Conservation (phyloP, 2,329 filamentous ascomycete species). For the Colletotrichum paranaense region DNA sequence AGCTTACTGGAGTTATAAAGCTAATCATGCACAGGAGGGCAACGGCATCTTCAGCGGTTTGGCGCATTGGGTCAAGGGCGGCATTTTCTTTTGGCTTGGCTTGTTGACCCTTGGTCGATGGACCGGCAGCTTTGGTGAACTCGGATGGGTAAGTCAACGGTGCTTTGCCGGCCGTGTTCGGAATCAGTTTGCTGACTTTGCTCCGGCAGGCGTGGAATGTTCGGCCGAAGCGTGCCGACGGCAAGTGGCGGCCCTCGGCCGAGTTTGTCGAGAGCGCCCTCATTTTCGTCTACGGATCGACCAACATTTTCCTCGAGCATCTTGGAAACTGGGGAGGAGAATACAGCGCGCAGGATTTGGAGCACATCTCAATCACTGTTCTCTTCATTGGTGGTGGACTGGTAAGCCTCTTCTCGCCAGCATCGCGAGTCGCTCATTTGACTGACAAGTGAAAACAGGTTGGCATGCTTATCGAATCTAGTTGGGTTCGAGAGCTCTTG, state of each 20-base stretch:
- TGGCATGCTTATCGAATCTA: constrained; percentile 88
- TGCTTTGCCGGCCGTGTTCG: background rate
- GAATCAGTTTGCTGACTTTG: constrained; percentile 27
- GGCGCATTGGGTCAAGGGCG: constrained; percentile 94
- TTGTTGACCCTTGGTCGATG: constrained; percentile 88
- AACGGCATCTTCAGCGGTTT: constrained; percentile 81
- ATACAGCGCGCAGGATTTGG: constrained; percentile 85
- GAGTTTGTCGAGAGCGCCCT: constrained; percentile 92
- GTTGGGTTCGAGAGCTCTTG: constrained; percentile 73
- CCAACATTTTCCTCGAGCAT: constrained; percentile 94
- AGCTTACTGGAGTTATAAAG: background rate
- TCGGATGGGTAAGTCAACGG: constrained; percentile 76
- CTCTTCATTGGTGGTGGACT: constrained; percentile 94
- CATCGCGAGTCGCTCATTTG: background rate
- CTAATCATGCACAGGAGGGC: constrained; percentile 64
- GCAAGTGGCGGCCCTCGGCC: constrained; percentile 79
- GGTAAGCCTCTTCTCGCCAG: constrained; percentile 59
- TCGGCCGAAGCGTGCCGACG: constrained; percentile 68
- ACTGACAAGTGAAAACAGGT: constrained; percentile 57
- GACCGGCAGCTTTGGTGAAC: constrained; percentile 88
- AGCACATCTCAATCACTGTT: constrained; percentile 92
- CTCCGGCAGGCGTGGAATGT: constrained; percentile 84
- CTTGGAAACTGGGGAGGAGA: constrained; percentile 76
- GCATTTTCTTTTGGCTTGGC: constrained; percentile 95
- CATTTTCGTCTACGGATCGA: constrained; percentile 89